These are phyloP conservation scores for Pinus taeda DNA, from an alignment of 75 land plant genomes.

Conservation along the genomic window DNA sequence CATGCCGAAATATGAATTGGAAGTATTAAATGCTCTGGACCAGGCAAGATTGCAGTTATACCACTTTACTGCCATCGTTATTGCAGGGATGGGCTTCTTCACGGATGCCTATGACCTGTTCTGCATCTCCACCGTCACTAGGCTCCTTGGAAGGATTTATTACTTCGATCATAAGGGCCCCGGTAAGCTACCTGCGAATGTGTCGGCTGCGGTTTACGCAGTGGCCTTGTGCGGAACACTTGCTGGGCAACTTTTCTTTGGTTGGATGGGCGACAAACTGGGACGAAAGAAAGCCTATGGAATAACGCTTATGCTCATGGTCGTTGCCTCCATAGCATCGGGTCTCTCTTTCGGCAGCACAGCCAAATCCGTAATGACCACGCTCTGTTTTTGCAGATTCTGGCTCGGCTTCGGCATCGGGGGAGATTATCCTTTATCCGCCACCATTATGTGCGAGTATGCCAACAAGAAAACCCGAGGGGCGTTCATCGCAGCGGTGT, in stretches of 20 bases:
- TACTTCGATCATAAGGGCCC: slow-evolving; percentile 19
- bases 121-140: slow-evolving; percentile 46
- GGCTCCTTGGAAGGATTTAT: slow-evolving; percentile 26
- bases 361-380: slow-evolving; percentile 40
- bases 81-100: slow-evolving; percentile 26
- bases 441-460: too few relatives aligned
- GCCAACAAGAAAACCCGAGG: too few relatives aligned
- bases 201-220: slow-evolving; percentile 41
- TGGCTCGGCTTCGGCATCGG: not conserved
- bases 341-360: slow-evolving; percentile 42
- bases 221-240: too few relatives aligned
- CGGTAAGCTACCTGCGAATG: slow-evolving; percentile 43
- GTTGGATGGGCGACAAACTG: too few relatives aligned
- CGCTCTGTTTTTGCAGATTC: not conserved
- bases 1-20: slow-evolving; percentile 42
- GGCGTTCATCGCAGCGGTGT: too few relatives aligned
- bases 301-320: slow-evolving; percentile 22
- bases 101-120: slow-evolving; percentile 42
- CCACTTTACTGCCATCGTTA: slow-evolving; percentile 57
- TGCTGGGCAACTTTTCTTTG: too few relatives aligned
- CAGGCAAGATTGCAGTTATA: slow-evolving; percentile 48
- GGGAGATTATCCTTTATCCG: slow-evolving; percentile 5
- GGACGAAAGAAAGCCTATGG: too few relatives aligned
- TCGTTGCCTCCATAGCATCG: not conserved
- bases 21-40: slow-evolving; percentile 58